Evolutionary conservation across 305 asterid genomes (phyloP).

Genomic region (Fraxinus dipetala): DNA sequence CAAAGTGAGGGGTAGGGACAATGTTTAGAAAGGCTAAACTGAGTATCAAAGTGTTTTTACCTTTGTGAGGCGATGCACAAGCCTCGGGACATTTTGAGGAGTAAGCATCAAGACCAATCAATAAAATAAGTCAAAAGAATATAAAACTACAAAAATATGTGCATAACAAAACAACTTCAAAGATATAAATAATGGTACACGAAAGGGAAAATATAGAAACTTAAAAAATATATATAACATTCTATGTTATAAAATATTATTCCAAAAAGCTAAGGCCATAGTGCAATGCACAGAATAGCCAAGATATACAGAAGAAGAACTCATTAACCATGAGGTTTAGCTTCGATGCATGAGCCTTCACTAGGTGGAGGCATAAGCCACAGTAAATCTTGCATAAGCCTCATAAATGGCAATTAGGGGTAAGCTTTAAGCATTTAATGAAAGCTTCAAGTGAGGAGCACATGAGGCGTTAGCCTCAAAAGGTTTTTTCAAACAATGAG

Average conservation of each 20-base stretch:
- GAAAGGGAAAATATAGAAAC: neutral
- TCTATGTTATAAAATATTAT: neutral
- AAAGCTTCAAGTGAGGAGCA: neutral
- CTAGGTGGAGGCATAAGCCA: neutral
- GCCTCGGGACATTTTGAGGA: neutral
- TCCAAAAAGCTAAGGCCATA: neutral
- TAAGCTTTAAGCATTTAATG: neutral
- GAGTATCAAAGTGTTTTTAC: neutral
- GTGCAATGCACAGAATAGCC: neutral
- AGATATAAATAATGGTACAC: neutral
- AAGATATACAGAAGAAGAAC: neutral
- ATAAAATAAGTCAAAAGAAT: neutral
- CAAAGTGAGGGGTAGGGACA: neutral
- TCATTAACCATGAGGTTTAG: neutral
- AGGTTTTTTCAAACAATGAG: neutral
- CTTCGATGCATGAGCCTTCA: neutral
- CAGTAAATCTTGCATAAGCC: neutral
- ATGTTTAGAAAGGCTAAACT: neutral
- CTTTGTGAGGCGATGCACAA: neutral
- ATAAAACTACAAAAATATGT: neutral
- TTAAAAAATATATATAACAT: neutral
- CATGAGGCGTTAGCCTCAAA: neutral
- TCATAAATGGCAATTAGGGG: neutral
- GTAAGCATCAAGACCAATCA: neutral
- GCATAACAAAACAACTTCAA: neutral